phyloP scores from a whole-genome alignment of 2,329 filamentous ascomycete genomes.

The Endocalyx cinctus region DNA sequence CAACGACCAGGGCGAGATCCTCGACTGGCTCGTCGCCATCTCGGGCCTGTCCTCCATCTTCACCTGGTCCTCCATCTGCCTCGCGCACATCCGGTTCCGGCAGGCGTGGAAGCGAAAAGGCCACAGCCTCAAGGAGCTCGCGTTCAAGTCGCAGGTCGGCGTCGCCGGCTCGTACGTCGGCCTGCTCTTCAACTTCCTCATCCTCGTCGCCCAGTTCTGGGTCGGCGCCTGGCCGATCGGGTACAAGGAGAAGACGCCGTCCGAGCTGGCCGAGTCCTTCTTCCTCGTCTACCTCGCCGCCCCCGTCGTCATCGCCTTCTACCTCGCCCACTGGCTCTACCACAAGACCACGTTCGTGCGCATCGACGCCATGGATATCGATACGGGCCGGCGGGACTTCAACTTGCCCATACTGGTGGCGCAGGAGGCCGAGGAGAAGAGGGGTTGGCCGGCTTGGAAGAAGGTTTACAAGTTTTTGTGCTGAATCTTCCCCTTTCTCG shows the following conservation, averaged over 20 bases:
- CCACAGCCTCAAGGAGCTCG: slow-evolving; percentile 69
- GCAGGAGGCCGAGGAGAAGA: slow-evolving; percentile 73
- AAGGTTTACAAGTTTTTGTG: slow-evolving; percentile 69
- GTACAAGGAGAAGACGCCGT: slow-evolving; percentile 39
- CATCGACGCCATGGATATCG: slow-evolving; percentile 74
- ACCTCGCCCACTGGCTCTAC: slow-evolving; percentile 70
- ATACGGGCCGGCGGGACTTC: slow-evolving; percentile 79
- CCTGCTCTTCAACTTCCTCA: slow-evolving; percentile 67
- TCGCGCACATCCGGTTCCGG: slow-evolving; percentile 91
- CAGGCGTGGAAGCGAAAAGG: slow-evolving; percentile 68
- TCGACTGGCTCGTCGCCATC: slow-evolving; percentile 75
- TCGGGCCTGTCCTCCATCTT: slow-evolving; percentile 71
- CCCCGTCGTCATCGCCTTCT: slow-evolving; percentile 65
- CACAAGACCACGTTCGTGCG: slow-evolving; percentile 65
- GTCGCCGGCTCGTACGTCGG: slow-evolving; percentile 77
- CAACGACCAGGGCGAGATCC: slow-evolving; percentile 54
- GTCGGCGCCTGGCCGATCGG: slow-evolving; percentile 72
- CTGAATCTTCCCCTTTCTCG: no score
- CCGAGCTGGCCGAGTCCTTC: slow-evolving; percentile 57
- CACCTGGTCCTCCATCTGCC: slow-evolving; percentile 79
- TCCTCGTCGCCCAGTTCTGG: slow-evolving; percentile 85
- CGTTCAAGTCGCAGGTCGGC: slow-evolving; percentile 77
- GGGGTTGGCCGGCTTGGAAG: slow-evolving; percentile 73
- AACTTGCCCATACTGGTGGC: slow-evolving; percentile 74
- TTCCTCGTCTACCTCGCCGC: slow-evolving; percentile 70